These are phyloP conservation scores for Lepraria neglecta DNA, from an alignment of 495 filamentous ascomycete genomes.

Conservation along the genomic window DNA sequence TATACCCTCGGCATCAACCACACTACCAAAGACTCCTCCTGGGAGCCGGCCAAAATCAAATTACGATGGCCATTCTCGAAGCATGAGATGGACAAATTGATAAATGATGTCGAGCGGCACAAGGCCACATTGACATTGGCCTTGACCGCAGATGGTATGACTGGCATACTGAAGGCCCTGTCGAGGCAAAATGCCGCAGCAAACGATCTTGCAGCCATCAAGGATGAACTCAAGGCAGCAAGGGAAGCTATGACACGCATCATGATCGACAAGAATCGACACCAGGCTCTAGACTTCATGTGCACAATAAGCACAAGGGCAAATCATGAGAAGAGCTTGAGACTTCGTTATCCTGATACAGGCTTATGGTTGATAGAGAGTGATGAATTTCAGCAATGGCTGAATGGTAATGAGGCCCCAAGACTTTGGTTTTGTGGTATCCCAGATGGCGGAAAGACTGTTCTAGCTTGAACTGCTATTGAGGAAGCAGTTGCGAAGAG, in stretches of 20 bases:
- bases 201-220: conserved; percentile 14
- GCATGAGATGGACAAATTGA: no score
- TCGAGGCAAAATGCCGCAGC: conserved; percentile 17
- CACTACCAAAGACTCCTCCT: no score
- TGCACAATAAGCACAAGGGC: conserved; percentile 25
- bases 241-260: conserved; percentile 27
- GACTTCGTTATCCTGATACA: conserved; percentile 33
- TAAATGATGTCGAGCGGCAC: conserved; percentile 29
- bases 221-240: conserved; percentile 15
- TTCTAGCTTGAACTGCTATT: conserved; percentile 30
- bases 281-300: conserved; percentile 31
- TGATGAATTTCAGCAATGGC: conserved; percentile 32
- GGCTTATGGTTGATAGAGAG: conserved; percentile 35
- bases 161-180: conserved; percentile 23
- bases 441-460: conserved; percentile 40
- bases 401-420: conserved; percentile 10
- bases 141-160: conserved; percentile 31
- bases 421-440: conserved; percentile 39
- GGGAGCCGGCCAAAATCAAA: no score
- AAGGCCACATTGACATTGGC: conserved; percentile 32
- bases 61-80: no score
- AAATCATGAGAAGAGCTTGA: conserved; percentile 30
- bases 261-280: conserved; percentile 22
- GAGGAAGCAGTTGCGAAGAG: conserved; percentile 20
- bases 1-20: no score